Base-by-base conservation (phyloP, 2,329 filamentous ascomycete genomes). In the Diaporthe sp. region DNA sequence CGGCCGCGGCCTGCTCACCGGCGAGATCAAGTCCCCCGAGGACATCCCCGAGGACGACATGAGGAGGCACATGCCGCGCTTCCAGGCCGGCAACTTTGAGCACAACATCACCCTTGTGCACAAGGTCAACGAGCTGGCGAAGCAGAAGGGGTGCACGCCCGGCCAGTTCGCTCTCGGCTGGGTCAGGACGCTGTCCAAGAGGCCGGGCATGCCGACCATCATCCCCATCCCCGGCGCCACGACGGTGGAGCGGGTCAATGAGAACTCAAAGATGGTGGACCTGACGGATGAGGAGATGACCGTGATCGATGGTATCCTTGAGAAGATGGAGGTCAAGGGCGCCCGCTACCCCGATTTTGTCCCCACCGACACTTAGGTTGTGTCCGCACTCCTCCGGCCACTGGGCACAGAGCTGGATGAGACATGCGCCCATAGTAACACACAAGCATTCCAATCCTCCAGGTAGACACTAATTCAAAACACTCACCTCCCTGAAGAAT, bases 141-240 rank as follows among this genome's bases (percentile, higher is more conserved):
- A 84, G 77, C 85, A 85, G 78, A 94, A 93, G 83, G 86, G 87
- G 0, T 89, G 87, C 79, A 93, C 90, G 0, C 80, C 89, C 5
- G 87, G 88, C 1, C 93, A 95, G 83, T 84, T 95, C 38, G 92
- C 92, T 19, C 85, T 95, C 71, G 88, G 87, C 68, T 95, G 93
- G 92, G 82, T 91, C 3, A 78, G 86, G 58, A 82, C 86, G 1
- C 83, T 91, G 54, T 88, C 86, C 55, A 83, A 82, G 69, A 85
- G 84, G 47, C 85, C 88, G 8, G 90, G 88, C 52, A 86, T 89
- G 86, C 89, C 89, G 30, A 81, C 79, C 22, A 89, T 93, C 76
- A 89, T 94, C 68, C 92, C 92, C 8, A 93, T 94, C 75, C 92
- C 92, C 0, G 92, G 92, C 3, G 89, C 92, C 12, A 90, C 89